Conservation (phyloP, 306 rosid species). For the Malus domestica region DNA sequence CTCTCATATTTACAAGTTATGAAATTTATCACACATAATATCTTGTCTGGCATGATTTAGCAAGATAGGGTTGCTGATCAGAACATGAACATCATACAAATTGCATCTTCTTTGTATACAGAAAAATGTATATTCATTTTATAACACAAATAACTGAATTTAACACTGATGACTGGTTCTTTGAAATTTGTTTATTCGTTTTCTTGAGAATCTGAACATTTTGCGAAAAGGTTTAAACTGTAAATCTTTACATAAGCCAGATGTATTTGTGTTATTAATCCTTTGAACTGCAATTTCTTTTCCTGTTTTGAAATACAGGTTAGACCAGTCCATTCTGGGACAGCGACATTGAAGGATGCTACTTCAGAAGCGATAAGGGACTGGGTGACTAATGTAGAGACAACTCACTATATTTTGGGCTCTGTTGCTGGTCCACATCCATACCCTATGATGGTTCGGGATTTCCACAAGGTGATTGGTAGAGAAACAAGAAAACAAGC, state of each 20-base stretch:
- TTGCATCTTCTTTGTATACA: not conserved
- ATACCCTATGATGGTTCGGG: slow-evolving; percentile 97
- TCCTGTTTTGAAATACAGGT: slow-evolving; percentile 37
- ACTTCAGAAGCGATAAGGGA: slow-evolving; percentile 98
- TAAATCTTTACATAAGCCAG: not conserved
- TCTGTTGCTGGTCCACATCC: slow-evolving; percentile 99
- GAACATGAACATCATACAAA: not conserved
- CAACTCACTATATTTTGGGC: slow-evolving; percentile 95
- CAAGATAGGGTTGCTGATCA: not conserved
- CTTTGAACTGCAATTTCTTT: no score
- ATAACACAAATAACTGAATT: not conserved
- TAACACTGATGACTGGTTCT: not conserved
- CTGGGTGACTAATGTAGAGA: slow-evolving; percentile 98
- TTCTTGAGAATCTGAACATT: not conserved
- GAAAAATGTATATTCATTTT: not conserved
- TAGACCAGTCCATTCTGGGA: slow-evolving; percentile 83
- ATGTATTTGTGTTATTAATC: not conserved
- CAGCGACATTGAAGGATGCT: slow-evolving; percentile 96
- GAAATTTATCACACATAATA: not conserved
- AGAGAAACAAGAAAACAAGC: slow-evolving; percentile 93
- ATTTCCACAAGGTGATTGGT: slow-evolving; percentile 89
- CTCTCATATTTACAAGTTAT: not conserved
- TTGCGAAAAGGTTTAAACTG: not conserved
- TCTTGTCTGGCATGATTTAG: not conserved
- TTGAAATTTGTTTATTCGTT: not conserved